Base-by-base conservation (phyloP, 176 grass and related monocot genomes). In the Carex scoparia region DNA sequence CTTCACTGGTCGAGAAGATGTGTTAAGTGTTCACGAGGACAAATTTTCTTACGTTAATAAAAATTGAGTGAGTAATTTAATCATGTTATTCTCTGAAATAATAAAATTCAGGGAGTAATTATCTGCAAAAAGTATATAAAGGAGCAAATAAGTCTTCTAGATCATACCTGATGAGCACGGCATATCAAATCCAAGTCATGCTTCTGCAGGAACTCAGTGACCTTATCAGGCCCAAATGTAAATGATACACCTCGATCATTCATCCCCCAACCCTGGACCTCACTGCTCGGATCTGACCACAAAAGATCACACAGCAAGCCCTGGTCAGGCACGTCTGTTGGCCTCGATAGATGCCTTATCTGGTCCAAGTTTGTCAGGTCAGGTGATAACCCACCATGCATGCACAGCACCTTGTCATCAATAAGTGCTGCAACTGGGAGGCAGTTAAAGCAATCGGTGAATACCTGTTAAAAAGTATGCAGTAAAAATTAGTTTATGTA, bases 401-500 rank as follows among this genome's bases (percentile, higher is more conserved):
- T 86, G 85, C 85, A 86, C 48, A 86, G 44, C 30, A 86, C 79
- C 77, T 86, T 86, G 31, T 68, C 85, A 69, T 86, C 85, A 38
- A 86, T 86, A 53, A 86, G 64, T 58, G 85, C 85, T 4, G 85
- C 85, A 46, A 86, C 85, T 68, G 85, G 85, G 32, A 86, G 76
- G 63, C 85, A 86, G 61, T 86, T 86, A 42, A 86, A 86, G 61
- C 85, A 86, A 65, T 86, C 85, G 1, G 85, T 81, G 64, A 86
- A 86, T 33, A 83, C 81, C 81, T 83, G 37, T 69, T 35, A 69
- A 68, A 68, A 5, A 19, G 30, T 4, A 53, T 32, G 28, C 23
- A 35, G 51, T 4, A 83, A 18, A 83, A 69, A 64, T 65, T 48
- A 79, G 53, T 57, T 58, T 16, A 55, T 56, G 51, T 9, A 18